Evolutionary conservation across 2,329 filamentous ascomycete species (phyloP), one percentile per base, ranked within the genome.

Genomic region (Dactylonectria macrodidyma): DNA sequence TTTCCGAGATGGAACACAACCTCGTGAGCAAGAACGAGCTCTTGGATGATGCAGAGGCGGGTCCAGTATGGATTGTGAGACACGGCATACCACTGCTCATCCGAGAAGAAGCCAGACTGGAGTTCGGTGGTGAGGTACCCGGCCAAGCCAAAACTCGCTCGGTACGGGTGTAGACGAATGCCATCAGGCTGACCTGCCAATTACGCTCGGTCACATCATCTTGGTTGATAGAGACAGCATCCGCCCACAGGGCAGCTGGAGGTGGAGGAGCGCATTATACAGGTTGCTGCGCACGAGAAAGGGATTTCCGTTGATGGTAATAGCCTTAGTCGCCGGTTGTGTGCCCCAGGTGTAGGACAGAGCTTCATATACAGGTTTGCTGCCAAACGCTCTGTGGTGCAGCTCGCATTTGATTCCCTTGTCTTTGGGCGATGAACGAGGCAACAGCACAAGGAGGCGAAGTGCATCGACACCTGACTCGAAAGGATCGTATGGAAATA

Each of bases 221-320:
- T 34, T 60, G 47, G 22, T 60, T 60, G 34, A 60, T 60, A 33
- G 47, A 60, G 22, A 52, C 22, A 14, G 58, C 58, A 36, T 60
- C 58, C 2, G 26, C 46, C 58, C 58, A 60, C 4, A 60, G 48
- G 24, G 19, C 24, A 50, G 47, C 5, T 12, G 47, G 24, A 51
- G 48, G 48, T 7, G 5, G 1, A 8, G 24, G 7, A 51, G 7
- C 5, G 48, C 48, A 30, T 3, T n/a, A 5, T 30, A 51, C 11
- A 51, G 14, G 19, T 51, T 51, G 2, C 7, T 33, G 24, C 24
- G 24, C 14, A 33, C 48, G 26, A 33, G 12, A 30, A 51, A n/a
- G 8, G 48, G 16, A 5, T 33, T 7, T 16, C 26, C 48, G 16
- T 51, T 16, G 19, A 26, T n/a, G 12, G 14, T 3, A 14, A 33